Conservation (phyloP, 495 filamentous ascomycete genomes). For the Aspergillus cavernicola region DNA sequence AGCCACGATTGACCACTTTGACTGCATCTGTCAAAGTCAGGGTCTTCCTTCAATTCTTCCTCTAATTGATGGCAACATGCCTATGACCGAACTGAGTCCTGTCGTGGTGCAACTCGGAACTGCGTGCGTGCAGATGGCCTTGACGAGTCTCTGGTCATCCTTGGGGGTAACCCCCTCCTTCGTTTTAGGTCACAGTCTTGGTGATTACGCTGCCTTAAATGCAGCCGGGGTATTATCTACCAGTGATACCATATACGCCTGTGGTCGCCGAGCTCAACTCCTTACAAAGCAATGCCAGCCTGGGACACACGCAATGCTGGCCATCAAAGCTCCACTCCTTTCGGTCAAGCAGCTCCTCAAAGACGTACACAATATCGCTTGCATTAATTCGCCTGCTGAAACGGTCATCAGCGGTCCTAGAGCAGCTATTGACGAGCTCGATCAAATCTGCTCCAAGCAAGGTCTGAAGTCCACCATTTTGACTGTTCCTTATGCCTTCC, state of each 20-base stretch:
- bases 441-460: slow-evolving; percentile 50
- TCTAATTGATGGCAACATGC: slow-evolving; percentile 52
- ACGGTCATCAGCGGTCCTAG: slow-evolving; percentile 47
- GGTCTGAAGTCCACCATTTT: slow-evolving; percentile 63
- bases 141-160: slow-evolving; percentile 74
- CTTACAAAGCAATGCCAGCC: slow-evolving; percentile 66
- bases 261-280: slow-evolving; percentile 70
- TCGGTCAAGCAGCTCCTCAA: slow-evolving; percentile 24
- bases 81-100: slow-evolving; percentile 58
- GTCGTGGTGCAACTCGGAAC: slow-evolving; percentile 75
- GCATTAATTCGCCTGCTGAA: slow-evolving; percentile 43
- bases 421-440: slow-evolving; percentile 53
- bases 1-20: slow-evolving; percentile 63
- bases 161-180: slow-evolving; percentile 73
- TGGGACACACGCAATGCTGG: slow-evolving; percentile 62
- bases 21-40: slow-evolving; percentile 63
- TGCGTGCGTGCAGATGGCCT: slow-evolving; percentile 78
- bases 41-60: slow-evolving; percentile 64
- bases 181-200: slow-evolving; percentile 74
- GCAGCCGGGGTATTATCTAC: slow-evolving; percentile 72
- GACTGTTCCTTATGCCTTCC: slow-evolving; percentile 71
- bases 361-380: slow-evolving; percentile 41
- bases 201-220: slow-evolving; percentile 79
- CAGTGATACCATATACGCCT: slow-evolving; percentile 66
- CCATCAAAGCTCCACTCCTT: slow-evolving; percentile 33